phyloP scores from a whole-genome alignment of 2,329 filamentous ascomycete species.

The Fusarium pseudonygamai region DNA sequence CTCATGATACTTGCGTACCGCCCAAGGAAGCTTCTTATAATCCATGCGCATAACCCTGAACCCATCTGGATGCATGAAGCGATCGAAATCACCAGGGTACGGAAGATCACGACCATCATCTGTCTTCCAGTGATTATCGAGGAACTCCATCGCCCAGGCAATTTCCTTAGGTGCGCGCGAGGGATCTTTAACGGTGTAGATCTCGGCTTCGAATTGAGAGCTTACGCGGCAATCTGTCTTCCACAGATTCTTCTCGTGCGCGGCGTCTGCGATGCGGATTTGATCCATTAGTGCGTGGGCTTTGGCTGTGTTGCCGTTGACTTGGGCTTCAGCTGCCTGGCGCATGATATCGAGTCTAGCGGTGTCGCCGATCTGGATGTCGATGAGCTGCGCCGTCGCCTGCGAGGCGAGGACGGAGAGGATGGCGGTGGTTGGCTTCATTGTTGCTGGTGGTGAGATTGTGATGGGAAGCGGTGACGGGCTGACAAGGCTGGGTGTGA shows the following conservation, averaged over 20 bases:
- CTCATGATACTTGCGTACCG: slow-evolving; percentile 25
- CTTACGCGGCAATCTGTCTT: slow-evolving; percentile 14
- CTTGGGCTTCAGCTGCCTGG: slow-evolving; percentile 1
- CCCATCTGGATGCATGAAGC: slow-evolving; percentile 22
- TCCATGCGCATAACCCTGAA: slow-evolving; percentile 20
- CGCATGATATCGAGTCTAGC: not conserved
- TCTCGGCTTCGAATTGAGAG: slow-evolving; percentile 14
- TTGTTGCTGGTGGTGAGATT: not conserved
- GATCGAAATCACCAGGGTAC: slow-evolving; percentile 23
- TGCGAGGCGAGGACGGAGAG: slow-evolving; percentile 4
- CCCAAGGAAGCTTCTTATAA: slow-evolving; percentile 23
- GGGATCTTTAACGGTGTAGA: slow-evolving; percentile 12
- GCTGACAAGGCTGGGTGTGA: not conserved
- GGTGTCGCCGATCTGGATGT: slow-evolving; percentile 18
- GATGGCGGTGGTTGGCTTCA: slow-evolving; percentile 5
- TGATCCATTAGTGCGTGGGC: not conserved
- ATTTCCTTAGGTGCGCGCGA: slow-evolving; percentile 8
- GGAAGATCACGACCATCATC: slow-evolving; percentile 21
- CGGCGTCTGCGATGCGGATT: not conserved
- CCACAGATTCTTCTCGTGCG: not conserved
- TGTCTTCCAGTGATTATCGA: slow-evolving; percentile 25
- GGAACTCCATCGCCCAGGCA: slow-evolving; percentile 21
- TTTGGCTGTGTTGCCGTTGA: slow-evolving; percentile 2
- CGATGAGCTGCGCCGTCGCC: slow-evolving; percentile 14
- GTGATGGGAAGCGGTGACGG: not conserved